Base-by-base conservation (phyloP, 345 rosid species). In the Salix koriyanagi region DNA sequence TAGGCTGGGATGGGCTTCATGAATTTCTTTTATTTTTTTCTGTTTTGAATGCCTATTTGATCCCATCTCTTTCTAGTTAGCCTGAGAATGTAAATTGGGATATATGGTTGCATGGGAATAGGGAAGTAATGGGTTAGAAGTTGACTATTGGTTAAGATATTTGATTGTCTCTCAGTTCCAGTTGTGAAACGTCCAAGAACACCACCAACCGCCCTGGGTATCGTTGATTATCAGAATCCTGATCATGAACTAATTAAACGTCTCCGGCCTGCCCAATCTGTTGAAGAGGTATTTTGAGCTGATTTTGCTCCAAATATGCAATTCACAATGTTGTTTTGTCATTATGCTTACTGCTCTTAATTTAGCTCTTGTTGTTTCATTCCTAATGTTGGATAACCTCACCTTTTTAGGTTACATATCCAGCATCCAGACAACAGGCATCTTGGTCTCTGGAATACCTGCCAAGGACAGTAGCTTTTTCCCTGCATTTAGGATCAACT, bases 191-290 rank as follows among this genome's bases (percentile, higher is more conserved):
- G 87, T 68, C 90, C 97, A 72, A 85, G 90, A 80, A 90, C 99
- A 19, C 93, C 94, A 66, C 87, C 93, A 79, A 70, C 92, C 42
- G 80, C 81, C 37, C 85, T 94, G 1, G 88, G 89, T 52, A 85
- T 92, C 84, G 87, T 89, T 83, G 99, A 95, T 82, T 96, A 93
- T 84, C 99, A 88, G 77, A 87, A 69, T 81, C 77, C 91, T 50
- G 98, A 96, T 25, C 97, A 89, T 70, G 99, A 93, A 74, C 88
- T 90, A 74, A 87, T 91, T 90, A 93, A 92, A 85, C 91, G 99
- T 42, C 81, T 92, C 21, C 89, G 97, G 76, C 85, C 97, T 81
- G 79, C 89, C 30, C 94, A 88, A 77, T 89, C 92, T 66, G 83
- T 89, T 48, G 97, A 92, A 85, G 97, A 92, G 94, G 97, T 92